phyloP scores from a whole-genome alignment of 1,284 basidiomycete genomes.

The Pyrrhoderma lamaoense region DNA sequence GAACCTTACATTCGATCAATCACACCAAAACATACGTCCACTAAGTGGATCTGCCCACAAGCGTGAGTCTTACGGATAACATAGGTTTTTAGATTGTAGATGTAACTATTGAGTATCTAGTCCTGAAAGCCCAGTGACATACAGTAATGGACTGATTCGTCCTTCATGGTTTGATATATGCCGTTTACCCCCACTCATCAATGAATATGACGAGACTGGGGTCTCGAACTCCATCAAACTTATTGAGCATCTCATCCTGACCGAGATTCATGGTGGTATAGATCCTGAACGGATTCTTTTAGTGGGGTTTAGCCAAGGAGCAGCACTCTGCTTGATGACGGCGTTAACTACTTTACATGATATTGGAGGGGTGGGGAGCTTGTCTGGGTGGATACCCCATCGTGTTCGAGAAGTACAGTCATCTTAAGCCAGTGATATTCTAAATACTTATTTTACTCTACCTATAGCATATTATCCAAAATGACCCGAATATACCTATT shows the following conservation, averaged over 20 bases:
- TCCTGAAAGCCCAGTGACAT: constrained; percentile 27
- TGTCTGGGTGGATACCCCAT: constrained; percentile 40
- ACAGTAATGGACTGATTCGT: constrained; percentile 28
- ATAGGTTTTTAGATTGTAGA: not conserved
- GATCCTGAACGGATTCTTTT: constrained; percentile 34
- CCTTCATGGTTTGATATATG: constrained; percentile 41
- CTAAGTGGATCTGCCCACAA: constrained; percentile 39
- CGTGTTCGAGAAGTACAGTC: constrained; percentile 28
- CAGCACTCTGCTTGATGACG: constrained; percentile 33
- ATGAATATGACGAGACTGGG: constrained; percentile 33
- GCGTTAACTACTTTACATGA: constrained; percentile 35
- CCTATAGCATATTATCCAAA: constrained; percentile 28
- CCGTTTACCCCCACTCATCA: constrained; percentile 31
- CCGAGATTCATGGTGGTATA: constrained; percentile 32
- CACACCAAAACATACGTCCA: constrained; percentile 30
- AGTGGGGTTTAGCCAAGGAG: constrained; percentile 41
- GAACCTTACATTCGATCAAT: constrained; percentile 27
- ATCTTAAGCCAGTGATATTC: not conserved
- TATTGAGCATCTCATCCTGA: constrained; percentile 35
- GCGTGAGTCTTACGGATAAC: constrained; percentile 28
- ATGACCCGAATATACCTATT: constrained; percentile 31
- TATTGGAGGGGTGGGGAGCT: constrained; percentile 36
- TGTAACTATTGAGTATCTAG: constrained; percentile 14
- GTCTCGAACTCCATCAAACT: constrained; percentile 31
- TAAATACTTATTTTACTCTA: not conserved